Percentiles rank a stretch among this genome's conserved stretches.
phyloP scores from a whole-genome alignment of 257 asterid species.

The Plectranthus barbatus region DNA sequence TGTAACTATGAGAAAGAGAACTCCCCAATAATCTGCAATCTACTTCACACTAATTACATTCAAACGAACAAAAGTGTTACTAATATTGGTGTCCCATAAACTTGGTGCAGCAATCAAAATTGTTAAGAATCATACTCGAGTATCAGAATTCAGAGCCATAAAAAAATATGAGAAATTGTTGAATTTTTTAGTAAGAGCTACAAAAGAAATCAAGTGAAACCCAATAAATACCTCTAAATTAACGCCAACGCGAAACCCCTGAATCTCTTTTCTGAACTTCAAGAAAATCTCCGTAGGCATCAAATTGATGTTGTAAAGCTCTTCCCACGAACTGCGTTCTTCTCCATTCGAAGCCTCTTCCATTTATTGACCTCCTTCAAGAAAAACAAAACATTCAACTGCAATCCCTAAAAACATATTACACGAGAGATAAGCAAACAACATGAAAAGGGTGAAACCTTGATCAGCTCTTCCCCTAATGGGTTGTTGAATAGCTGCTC shows the following conservation, averaged over 20 bases:
- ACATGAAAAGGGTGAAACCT: neutral
- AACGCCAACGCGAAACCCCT: constrained; percentile 76
- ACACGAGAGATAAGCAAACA: neutral
- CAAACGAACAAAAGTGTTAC: neutral
- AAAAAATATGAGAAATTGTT: neutral
- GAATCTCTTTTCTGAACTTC: constrained; percentile 71
- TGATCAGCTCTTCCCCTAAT: neutral
- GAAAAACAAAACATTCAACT: neutral
- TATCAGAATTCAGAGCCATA: neutral
- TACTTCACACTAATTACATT: neutral
- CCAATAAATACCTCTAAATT: constrained; percentile 66
- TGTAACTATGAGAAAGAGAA: neutral
- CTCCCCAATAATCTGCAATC: neutral
- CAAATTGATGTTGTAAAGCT: constrained; percentile 77
- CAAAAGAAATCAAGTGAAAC: neutral
- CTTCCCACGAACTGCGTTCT: constrained; percentile 75
- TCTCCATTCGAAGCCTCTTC: constrained; percentile 55
- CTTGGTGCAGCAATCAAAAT: neutral
- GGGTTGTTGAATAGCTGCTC: neutral
- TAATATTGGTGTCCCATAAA: neutral
- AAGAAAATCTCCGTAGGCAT: constrained; percentile 79
- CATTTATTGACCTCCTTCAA: constrained; percentile 22
- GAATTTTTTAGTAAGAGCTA: neutral
- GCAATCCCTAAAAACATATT: neutral
- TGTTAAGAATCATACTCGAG: neutral